Evolutionary conservation across 208 protist species (phyloP).

Genomic region (Wallacemonas rigidus): DNA sequence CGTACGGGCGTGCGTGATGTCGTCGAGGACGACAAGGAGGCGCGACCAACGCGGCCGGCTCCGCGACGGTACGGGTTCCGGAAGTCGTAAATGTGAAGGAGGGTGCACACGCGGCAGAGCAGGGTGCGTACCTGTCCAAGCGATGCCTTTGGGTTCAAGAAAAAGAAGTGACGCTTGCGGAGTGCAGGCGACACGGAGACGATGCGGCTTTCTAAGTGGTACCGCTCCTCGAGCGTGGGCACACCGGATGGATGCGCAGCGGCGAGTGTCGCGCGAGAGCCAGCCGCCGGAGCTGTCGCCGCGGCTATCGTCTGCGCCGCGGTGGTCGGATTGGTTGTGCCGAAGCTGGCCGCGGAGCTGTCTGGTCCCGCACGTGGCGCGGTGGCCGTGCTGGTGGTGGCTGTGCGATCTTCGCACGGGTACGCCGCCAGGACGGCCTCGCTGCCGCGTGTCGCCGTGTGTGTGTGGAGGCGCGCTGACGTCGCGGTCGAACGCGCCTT

Average conservation of each 20-base stretch:
- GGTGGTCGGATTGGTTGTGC: too few relatives aligned
- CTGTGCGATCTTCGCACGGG: slow-evolving; percentile 10
- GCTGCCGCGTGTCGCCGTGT: background rate
- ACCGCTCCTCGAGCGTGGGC: background rate
- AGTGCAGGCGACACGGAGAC: slow-evolving; percentile 12
- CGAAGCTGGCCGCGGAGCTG: too few relatives aligned
- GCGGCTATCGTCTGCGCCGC: background rate
- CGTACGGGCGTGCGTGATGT: background rate
- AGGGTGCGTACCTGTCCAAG: slow-evolving; percentile 13
- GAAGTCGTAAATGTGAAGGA: slow-evolving; percentile 20
- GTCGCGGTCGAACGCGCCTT: background rate
- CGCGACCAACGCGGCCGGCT: background rate
- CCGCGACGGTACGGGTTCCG: slow-evolving; percentile 17
- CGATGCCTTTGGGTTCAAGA: slow-evolving; percentile 13
- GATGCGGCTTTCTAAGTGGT: slow-evolving; percentile 8
- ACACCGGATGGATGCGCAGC: background rate
- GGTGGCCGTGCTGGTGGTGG: too few relatives aligned
- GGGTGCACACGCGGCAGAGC: slow-evolving; percentile 18
- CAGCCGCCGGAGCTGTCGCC: too few relatives aligned
- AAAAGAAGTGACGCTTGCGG: slow-evolving; percentile 26
- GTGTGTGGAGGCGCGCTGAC: background rate
- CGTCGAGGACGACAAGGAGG: background rate
- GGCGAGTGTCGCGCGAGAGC: background rate
- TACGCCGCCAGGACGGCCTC: slow-evolving; percentile 6
- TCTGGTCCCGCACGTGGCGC: too few relatives aligned